Conservation (phyloP, 169 alveolate species). For the Neospora caninum region DNA sequence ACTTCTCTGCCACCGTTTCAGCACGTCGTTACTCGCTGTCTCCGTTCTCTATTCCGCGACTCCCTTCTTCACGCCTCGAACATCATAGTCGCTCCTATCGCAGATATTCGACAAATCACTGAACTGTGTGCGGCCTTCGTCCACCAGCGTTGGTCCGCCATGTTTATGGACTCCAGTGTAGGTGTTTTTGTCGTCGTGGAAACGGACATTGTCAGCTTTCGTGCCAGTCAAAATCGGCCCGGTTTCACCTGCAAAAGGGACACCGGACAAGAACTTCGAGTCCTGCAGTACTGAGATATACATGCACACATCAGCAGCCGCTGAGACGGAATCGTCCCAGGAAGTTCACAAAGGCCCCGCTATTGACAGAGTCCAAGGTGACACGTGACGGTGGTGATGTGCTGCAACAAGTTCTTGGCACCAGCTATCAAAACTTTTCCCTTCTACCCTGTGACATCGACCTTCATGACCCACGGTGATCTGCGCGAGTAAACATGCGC, state of each 20-base stretch:
- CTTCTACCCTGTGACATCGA: no score
- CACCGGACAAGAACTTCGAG: slow-evolving; percentile 7
- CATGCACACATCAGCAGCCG: background rate
- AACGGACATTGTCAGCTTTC: slow-evolving; percentile 86
- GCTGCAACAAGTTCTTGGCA: no score
- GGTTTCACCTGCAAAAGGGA: slow-evolving; percentile 71
- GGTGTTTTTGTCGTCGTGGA: slow-evolving; percentile 86
- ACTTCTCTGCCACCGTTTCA: background rate
- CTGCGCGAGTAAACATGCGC: no score
- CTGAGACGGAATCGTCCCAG: no score
- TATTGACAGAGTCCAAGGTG: no score
- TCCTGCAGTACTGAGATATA: background rate
- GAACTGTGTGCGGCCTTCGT: slow-evolving; percentile 76
- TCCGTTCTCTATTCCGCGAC: slow-evolving; percentile 67
- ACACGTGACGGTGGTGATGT: no score
- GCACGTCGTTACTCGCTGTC: slow-evolving; percentile 31
- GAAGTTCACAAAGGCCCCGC: no score
- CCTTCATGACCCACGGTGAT: no score
- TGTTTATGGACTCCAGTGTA: slow-evolving; percentile 90
- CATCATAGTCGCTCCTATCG: slow-evolving; percentile 74
- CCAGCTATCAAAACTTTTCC: no score
- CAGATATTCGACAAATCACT: slow-evolving; percentile 75
- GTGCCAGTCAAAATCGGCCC: slow-evolving; percentile 90
- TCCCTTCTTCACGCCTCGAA: slow-evolving; percentile 77
- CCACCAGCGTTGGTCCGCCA: slow-evolving; percentile 90